A percentile compares a stretch with the other conserved stretches of the same genome.
phyloP scores from a whole-genome alignment of 2,329 filamentous ascomycete species.

The Hirsutella thompsonii region DNA sequence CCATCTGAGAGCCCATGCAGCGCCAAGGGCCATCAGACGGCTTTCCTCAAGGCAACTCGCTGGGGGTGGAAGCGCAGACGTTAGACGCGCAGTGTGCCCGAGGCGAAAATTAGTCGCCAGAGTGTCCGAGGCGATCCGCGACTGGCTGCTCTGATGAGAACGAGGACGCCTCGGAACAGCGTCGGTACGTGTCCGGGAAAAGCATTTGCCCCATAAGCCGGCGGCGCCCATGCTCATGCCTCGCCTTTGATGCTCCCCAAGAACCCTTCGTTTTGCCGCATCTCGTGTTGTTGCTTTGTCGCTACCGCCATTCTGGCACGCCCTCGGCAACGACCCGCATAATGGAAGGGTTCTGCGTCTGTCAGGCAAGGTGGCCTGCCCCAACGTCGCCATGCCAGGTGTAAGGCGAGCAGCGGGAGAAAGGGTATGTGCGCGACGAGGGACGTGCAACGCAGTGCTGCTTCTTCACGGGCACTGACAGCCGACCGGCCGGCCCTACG shows the following conservation, averaged over 20 bases:
- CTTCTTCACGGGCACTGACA: too few species aligned
- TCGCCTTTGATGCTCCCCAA: not conserved
- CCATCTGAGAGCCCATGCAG: constrained; percentile 1
- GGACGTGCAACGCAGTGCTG: too few species aligned
- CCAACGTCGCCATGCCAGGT: too few species aligned
- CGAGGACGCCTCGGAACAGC: not conserved
- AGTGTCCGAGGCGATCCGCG: too few species aligned
- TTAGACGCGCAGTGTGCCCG: too few species aligned
- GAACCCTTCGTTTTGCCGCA: not conserved
- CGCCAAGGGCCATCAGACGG: constrained; percentile 1
- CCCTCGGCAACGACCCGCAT: constrained; percentile 3
- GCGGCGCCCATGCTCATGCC: too few species aligned
- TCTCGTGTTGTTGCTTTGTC: constrained; percentile 2
- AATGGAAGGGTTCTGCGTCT: constrained; percentile 1
- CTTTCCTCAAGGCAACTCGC: not conserved
- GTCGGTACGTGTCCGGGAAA: not conserved
- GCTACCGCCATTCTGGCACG: constrained; percentile 5
- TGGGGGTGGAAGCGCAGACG: too few species aligned
- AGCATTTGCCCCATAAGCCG: not conserved
- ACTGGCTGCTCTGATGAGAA: too few species aligned
- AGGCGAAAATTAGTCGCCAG: too few species aligned
- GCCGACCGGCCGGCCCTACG: too few species aligned
- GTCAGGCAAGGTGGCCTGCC: too few species aligned
- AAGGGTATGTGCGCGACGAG: not conserved
- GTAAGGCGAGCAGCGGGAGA: too few species aligned